A percentile compares a stretch with the other conserved stretches of the same genome.
These are phyloP conservation scores for Suillus ampliporus DNA, from an alignment of 768 basidiomycete species.

Conservation along the genomic window DNA sequence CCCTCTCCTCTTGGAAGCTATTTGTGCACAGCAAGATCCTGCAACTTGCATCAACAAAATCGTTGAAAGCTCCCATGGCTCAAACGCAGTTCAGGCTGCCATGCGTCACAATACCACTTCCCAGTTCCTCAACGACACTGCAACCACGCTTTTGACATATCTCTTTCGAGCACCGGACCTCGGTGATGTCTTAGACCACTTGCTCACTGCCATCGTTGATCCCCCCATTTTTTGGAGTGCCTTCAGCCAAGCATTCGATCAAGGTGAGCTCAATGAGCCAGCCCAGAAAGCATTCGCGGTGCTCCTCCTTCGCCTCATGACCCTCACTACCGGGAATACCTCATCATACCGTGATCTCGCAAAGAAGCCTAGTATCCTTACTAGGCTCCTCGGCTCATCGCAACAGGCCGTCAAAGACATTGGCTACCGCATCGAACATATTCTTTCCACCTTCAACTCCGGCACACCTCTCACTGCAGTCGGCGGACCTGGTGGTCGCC, in stretches of 20 bases:
- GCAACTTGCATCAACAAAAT: constrained; percentile 44
- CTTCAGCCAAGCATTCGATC: constrained; percentile 42
- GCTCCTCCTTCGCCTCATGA: constrained; percentile 53
- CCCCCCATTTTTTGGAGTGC: constrained; percentile 57
- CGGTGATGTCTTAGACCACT: constrained; percentile 46
- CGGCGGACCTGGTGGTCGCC: constrained; percentile 61
- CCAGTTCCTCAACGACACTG: constrained; percentile 49
- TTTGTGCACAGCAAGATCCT: constrained; percentile 47
- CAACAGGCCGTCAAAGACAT: constrained; percentile 30
- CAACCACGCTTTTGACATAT: constrained; percentile 42
- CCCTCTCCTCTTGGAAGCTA: constrained; percentile 50
- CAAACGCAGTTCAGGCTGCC: constrained; percentile 43
- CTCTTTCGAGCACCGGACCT: constrained; percentile 45
- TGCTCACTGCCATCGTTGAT: constrained; percentile 49
- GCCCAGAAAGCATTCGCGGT: constrained; percentile 50
- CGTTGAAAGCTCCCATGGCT: constrained; percentile 41
- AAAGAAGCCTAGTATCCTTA: constrained; percentile 34
- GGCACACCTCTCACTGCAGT: constrained; percentile 22
- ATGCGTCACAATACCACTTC: constrained; percentile 45
- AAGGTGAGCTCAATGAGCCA: constrained; percentile 35
- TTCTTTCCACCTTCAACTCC: constrained; percentile 34
- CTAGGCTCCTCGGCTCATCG: constrained; percentile 30
- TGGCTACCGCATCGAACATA: constrained; percentile 47
- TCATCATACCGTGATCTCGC: constrained; percentile 46
- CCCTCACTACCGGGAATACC: constrained; percentile 41